Conservation (phyloP, 345 rosid genomes). For the Psidium guajava region DNA sequence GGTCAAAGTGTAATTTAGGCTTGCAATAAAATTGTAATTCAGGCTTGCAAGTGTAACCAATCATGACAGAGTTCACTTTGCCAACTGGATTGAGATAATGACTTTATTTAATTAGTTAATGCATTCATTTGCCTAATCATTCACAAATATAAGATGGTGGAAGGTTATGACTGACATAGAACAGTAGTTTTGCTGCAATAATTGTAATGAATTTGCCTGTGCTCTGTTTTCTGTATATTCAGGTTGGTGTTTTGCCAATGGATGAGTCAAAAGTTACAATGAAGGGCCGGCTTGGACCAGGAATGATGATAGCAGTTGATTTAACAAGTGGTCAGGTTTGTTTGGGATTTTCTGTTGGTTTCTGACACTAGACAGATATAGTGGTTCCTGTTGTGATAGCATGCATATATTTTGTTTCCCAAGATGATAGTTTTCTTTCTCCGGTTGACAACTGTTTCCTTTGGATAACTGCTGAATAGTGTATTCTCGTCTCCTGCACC, state of each 20-base stretch:
- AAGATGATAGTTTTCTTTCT: not conserved
- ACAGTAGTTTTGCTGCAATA: not conserved
- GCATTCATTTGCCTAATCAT: not conserved
- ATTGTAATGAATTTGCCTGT: not conserved
- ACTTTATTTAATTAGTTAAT: not conserved
- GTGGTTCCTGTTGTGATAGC: not conserved
- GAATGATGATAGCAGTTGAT: conserved; percentile 98
- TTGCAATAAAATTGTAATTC: not conserved
- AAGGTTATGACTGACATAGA: not conserved
- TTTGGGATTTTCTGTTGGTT: not conserved
- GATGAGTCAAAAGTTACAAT: conserved; percentile 83
- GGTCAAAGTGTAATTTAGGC: not conserved
- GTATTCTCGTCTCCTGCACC: not conserved
- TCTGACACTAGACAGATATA: not conserved
- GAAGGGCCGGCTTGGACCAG: conserved; percentile 99
- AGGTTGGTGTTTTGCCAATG: conserved; percentile 97
- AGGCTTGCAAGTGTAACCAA: not conserved
- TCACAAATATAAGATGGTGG: not conserved
- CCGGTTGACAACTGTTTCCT: not conserved
- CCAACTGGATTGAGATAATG: not conserved
- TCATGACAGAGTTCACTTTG: not conserved
- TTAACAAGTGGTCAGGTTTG: conserved; percentile 81
- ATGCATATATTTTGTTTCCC: not conserved
- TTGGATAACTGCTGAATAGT: not conserved
- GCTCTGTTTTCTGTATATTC: conserved; percentile 4